These are phyloP conservation scores for Spiraea crenata DNA, from an alignment of 331 rosid genomes.

Conservation along the genomic window DNA sequence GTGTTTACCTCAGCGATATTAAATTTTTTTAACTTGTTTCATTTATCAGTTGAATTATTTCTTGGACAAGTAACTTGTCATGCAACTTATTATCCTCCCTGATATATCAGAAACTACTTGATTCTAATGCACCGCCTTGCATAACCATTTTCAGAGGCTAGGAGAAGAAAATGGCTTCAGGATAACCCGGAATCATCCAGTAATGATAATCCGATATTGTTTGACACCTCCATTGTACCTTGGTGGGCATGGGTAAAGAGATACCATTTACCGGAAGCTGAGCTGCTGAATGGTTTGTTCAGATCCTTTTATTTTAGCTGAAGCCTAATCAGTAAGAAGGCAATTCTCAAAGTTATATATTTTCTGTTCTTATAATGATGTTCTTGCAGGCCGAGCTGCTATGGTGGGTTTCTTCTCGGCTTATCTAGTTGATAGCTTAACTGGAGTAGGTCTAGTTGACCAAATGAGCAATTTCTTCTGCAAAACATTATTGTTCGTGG, in stretches of 20 bases:
- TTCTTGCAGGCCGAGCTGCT: slow-evolving; percentile 83
- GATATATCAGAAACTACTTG: slow-evolving; percentile 25
- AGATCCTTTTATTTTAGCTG: background rate
- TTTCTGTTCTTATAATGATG: slow-evolving; percentile 3
- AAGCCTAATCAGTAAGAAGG: background rate
- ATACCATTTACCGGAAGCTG: slow-evolving; percentile 98
- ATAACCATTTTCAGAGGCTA: slow-evolving; percentile 67
- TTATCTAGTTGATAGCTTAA: slow-evolving; percentile 89
- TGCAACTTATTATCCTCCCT: background rate
- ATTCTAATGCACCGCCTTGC: slow-evolving; percentile 20
- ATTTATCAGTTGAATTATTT: background rate
- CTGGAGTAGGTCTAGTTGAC: slow-evolving; percentile 93
- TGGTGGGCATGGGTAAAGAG: slow-evolving; percentile 99
- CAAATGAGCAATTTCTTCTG: slow-evolving; percentile 91
- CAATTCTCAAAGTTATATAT: background rate
- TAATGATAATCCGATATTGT: slow-evolving; percentile 70
- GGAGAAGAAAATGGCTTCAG: slow-evolving; percentile 95
- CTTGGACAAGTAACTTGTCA: background rate
- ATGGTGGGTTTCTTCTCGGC: slow-evolving; percentile 98
- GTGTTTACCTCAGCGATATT: background rate
- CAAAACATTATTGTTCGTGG: slow-evolving; percentile 79
- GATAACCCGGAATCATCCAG: slow-evolving; percentile 79
- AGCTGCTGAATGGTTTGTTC: slow-evolving; percentile 85
- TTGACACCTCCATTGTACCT: slow-evolving; percentile 90
- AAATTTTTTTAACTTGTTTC: background rate